Conservation (phyloP, 1,284 basidiomycete genomes). For the Inonotus hispidus region DNA sequence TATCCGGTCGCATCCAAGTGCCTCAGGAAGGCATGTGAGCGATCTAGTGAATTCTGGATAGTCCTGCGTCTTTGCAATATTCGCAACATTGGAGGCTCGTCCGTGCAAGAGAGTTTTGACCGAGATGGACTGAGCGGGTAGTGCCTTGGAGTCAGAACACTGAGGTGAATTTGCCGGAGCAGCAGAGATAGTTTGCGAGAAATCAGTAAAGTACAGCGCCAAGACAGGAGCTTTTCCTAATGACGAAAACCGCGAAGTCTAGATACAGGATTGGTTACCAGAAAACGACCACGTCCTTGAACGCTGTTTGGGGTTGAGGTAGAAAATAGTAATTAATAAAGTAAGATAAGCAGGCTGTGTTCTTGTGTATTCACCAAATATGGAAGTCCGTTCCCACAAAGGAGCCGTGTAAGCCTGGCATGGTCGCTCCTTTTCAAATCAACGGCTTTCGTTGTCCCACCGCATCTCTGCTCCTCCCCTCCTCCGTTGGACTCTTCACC, state of each 20-base stretch:
- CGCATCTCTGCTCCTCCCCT: background rate
- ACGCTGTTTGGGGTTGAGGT: background rate
- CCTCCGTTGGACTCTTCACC: background rate
- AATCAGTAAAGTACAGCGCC: too few relatives aligned
- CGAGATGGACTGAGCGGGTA: background rate
- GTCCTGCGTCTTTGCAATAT: too few relatives aligned
- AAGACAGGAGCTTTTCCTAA: too few relatives aligned
- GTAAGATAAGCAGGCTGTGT: background rate
- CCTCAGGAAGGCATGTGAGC: too few relatives aligned
- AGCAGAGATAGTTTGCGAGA: background rate
- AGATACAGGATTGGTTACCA: background rate
- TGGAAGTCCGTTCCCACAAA: slow-evolving; percentile 3
- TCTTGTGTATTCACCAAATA: background rate
- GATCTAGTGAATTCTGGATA: too few relatives aligned
- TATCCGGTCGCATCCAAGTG: too few relatives aligned
- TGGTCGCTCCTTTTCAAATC: slow-evolving; percentile 14
- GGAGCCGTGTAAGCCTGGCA: background rate
- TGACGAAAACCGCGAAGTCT: too few relatives aligned
- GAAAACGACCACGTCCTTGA: background rate
- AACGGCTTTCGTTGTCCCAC: slow-evolving; percentile 10
- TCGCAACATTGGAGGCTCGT: background rate
- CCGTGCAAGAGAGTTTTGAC: background rate
- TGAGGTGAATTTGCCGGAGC: background rate
- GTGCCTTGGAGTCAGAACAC: background rate
- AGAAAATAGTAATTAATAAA: background rate